Base-by-base conservation (phyloP, 768 basidiomycete species). In the Auricularia sp. region DNA sequence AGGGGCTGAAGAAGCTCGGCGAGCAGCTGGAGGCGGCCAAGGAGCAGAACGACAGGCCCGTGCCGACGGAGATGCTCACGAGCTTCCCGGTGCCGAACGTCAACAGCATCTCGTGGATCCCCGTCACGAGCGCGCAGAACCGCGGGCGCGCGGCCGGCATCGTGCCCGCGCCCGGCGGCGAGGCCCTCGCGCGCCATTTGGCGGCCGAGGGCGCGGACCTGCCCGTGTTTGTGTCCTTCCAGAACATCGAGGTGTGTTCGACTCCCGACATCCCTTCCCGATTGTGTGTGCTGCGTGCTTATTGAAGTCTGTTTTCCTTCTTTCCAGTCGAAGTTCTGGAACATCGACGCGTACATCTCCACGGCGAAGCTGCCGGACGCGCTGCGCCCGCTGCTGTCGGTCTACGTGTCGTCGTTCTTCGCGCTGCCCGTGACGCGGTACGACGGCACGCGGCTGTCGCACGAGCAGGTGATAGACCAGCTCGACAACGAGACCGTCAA, bases 51-150 rank as follows among this genome's bases (percentile, higher is more conserved):
- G 90, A 90, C 65, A 77, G 76, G 66, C 85, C 88, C 14, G 93
- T 98, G 51, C 96, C 97, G 2, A 77, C 79, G 14, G 86, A 91
- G 33, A 81, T 98, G 66, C 75, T 99, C 39, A 88, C 85, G 2
- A 79, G 82, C 14, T 98, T 98, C 81, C 89, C 88, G n/a, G 85
- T 98, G 34, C 96, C 95, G 0, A 85, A 90, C 69, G 92, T 96
- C 45, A 88, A 88, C 72, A 89, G 83, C 65, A 95, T 99, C 69
- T 85, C 89, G 6, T 98, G 95, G 93, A 94, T 98, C 65, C 87
- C 90, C 2, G 85, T 86, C 14, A 79, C 86, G 69, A 87, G 80
- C 35, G 73, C 78, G 44, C 88, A 89, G 73, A 87, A 92, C 72
- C 75, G 76, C 24, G 86, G 86, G 47, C 75, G 72, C 47, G 83